A percentile compares a stretch with the other conserved stretches of the same genome.
Conservation (phyloP, 2,329 filamentous ascomycete species). For the Aphanoascus verrucosus region DNA sequence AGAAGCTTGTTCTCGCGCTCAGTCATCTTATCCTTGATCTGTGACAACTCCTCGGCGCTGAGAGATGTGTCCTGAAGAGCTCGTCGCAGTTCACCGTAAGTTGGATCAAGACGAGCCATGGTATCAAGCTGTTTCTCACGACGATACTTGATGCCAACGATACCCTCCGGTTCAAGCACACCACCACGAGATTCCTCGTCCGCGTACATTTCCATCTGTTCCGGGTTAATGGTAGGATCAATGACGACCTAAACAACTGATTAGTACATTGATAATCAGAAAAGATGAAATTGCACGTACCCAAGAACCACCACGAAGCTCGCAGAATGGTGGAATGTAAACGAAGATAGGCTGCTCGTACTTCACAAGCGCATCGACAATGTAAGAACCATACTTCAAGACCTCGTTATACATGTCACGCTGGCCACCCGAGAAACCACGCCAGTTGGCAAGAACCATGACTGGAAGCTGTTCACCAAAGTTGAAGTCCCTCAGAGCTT, state of each 20-base stretch:
- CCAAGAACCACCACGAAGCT: constrained; percentile 98
- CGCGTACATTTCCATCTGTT: constrained; percentile 98
- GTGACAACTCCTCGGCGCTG: constrained; percentile 60
- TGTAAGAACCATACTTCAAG: constrained; percentile 98
- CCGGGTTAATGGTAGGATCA: constrained; percentile 93
- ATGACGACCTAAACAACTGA: constrained; percentile 62
- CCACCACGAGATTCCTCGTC: constrained; percentile 90
- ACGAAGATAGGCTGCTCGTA: constrained; percentile 98
- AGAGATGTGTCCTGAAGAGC: constrained; percentile 58
- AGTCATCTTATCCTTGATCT: constrained; percentile 73
- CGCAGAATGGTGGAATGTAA: constrained; percentile 93
- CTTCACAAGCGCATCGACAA: constrained; percentile 95
- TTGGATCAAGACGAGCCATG: constrained; percentile 84
- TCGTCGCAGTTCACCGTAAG: constrained; percentile 75
- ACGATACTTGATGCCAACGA: constrained; percentile 96
- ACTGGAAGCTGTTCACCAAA: constrained; percentile 93
- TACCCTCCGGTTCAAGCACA: constrained; percentile 95
- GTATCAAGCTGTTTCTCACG: constrained; percentile 95
- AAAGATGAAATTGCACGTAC: constrained; percentile 33
- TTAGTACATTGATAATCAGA: constrained; percentile 5
- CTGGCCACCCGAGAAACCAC: constrained; percentile 98
- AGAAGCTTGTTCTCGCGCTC: constrained; percentile 78
- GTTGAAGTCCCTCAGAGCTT: constrained; percentile 99
- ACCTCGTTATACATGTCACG: constrained; percentile 99
- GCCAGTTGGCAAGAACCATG: constrained; percentile 99